phyloP scores from a whole-genome alignment of 106 monocot genomes.

The Hemerocallis citrina region DNA sequence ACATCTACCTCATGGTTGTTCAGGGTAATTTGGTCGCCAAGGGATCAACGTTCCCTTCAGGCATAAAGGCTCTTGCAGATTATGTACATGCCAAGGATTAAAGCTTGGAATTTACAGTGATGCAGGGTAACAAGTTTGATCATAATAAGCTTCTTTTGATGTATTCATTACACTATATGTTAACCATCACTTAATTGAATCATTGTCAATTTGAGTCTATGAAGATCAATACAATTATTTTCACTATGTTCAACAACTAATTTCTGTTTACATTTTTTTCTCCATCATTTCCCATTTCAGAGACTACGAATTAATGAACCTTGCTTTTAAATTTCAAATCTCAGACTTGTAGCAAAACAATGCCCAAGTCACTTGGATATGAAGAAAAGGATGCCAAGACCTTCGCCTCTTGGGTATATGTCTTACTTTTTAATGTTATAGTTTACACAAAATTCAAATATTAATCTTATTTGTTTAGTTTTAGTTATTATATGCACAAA shows the following conservation, averaged over 20 bases:
- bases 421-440: too few relatives aligned
- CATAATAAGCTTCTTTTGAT: too few relatives aligned
- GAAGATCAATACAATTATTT: too few relatives aligned
- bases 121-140: conserved; percentile 91
- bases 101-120: conserved; percentile 75
- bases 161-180: too few relatives aligned
- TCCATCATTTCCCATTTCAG: not conserved
- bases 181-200: too few relatives aligned
- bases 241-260: too few relatives aligned
- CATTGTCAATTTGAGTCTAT: too few relatives aligned
- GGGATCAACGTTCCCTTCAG: conserved; percentile 63
- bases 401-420: conserved; percentile 82
- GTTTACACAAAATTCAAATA: too few relatives aligned
- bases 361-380: conserved; percentile 82
- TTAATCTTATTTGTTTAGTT: too few relatives aligned
- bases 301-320: not conserved
- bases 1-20: too few relatives aligned
- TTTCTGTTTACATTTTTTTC: not conserved
- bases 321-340: conserved; percentile 23
- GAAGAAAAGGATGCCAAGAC: conserved; percentile 86
- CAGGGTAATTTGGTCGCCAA: conserved; percentile 64
- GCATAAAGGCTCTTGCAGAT: conserved; percentile 75
- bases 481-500: too few relatives aligned
- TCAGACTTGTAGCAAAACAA: conserved; percentile 59
- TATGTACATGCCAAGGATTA: conserved; percentile 70